These are phyloP conservation scores for Tetraselmis striata DNA, from an alignment of 139 green algal species.

Conservation along the genomic window DNA sequence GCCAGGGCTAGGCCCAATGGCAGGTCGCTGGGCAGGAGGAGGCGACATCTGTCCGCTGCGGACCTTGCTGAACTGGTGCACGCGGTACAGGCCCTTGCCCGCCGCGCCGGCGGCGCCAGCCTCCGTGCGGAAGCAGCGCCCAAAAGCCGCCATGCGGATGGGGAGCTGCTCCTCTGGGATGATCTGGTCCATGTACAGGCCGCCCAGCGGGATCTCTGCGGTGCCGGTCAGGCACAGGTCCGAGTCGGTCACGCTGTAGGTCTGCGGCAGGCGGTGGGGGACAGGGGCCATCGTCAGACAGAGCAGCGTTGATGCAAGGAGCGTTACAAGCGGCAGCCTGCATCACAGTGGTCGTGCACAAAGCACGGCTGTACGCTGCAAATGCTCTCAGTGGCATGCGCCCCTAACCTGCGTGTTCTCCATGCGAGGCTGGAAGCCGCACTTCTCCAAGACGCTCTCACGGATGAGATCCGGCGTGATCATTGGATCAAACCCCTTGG, in stretches of 20 bases:
- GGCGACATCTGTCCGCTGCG: no score
- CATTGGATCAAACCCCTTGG: conserved; percentile 77
- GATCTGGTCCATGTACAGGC: conserved; percentile 61
- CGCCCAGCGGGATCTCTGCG: conserved; percentile 89
- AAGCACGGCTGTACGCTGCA: background rate
- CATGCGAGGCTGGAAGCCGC: conserved; percentile 91
- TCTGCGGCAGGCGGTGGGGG: conserved; percentile 51
- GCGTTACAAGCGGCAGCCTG: no score
- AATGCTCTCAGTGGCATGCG: background rate
- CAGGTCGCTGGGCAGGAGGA: no score
- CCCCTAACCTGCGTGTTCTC: conserved; percentile 82
- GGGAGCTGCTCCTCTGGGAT: conserved; percentile 77
- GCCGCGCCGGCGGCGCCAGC: conserved; percentile 78
- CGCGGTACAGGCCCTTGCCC: conserved; percentile 86
- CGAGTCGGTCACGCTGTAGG: conserved; percentile 78
- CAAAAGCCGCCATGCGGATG: conserved; percentile 84
- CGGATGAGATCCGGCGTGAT: conserved; percentile 93
- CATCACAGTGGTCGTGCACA: no score
- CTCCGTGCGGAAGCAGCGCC: conserved; percentile 96
- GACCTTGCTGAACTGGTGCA: conserved; percentile 99
- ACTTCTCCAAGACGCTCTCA: conserved; percentile 88
- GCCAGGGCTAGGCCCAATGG: no score
- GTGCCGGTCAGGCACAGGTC: conserved; percentile 91
- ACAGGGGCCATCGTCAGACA: no score
- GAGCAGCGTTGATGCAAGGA: background rate